Conservation (phyloP, 2,329 filamentous ascomycete genomes). For the Lecanicillium sp. region DNA sequence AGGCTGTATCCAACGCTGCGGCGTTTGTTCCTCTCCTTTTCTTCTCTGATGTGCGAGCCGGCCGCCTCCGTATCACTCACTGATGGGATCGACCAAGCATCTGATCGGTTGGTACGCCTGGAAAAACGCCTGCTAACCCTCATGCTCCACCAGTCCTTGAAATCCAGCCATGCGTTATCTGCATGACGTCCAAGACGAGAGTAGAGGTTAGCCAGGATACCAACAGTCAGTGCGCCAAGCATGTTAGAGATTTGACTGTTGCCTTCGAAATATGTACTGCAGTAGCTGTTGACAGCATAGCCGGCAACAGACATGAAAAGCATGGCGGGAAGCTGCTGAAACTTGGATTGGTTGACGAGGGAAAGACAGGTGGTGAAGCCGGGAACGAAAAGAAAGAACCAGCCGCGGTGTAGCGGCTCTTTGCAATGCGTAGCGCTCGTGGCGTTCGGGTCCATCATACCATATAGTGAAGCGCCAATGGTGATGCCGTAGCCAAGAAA, state of each 20-base stretch:
- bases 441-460: conserved; percentile 50
- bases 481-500: conserved; percentile 70
- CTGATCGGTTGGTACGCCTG: conserved; percentile 17
- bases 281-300: conserved; percentile 69
- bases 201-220: conserved; percentile 72
- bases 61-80: conserved; percentile 24
- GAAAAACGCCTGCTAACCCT: conserved; percentile 28
- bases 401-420: conserved; percentile 32
- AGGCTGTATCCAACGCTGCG: conserved; percentile 60
- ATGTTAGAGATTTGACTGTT: conserved; percentile 72
- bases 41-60: conserved; percentile 13
- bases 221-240: conserved; percentile 67
- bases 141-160: conserved; percentile 40
- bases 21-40: conserved; percentile 20
- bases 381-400: conserved; percentile 65
- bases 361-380: conserved; percentile 67
- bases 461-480: conserved; percentile 58
- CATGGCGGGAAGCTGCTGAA: conserved; percentile 71
- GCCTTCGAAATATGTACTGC: conserved; percentile 53
- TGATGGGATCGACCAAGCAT: conserved; percentile 23
- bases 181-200: conserved; percentile 54
- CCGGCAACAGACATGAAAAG: conserved; percentile 63
- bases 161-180: conserved; percentile 45
- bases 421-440: conserved; percentile 34
- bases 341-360: conserved; percentile 75